Evolutionary conservation across 2,329 filamentous ascomycete species (phyloP), one percentile per base, ranked within the genome.

Genomic region (Diaporthe citri): DNA sequence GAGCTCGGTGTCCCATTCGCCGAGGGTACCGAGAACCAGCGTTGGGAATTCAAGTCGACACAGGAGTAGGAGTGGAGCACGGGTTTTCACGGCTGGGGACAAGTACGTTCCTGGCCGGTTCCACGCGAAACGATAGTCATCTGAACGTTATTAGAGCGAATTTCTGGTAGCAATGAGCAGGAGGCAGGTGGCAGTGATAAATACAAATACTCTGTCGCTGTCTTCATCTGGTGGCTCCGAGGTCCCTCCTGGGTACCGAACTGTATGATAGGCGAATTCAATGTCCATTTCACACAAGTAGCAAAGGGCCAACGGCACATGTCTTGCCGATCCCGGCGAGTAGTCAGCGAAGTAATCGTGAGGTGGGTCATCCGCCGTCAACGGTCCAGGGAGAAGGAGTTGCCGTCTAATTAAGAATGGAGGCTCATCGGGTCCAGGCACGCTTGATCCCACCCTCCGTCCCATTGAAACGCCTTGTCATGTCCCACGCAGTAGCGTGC

Each of bases 1-100:
- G 96, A 98, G 90, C 91, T 98, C 20, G 96, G 96, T 80, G 96
- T 98, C 75, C 96, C 96, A 48, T 98, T 98, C 84, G 85, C 91
- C 80, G 90, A 90, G 83, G 89, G 89, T 79, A 84, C 85, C 20
- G 88, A 93, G 83, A 88, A 83, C 78, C 79, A 83, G 80, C 83
- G 88, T 81, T 93, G 88, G 85, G 88, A 86, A 79, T 91, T 96
- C 87, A 95, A 95, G 90, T 82, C 87, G 75, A 79, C 81, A 77
- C 82, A 83, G 74, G 84, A 84, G 69, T 75, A 46, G 46, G 34
- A 31, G 15, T 17, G 28, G 22, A 20, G 43, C 41, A 52, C 7
- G 25, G 8, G 2, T 13, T 34, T 15, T 51, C 2, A 52, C 2
- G 34, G 12, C 22, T 17, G 9, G 28, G 31, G 22, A 28, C 48